These are phyloP conservation scores for Rubroshorea leprosula DNA, from an alignment of 345 rosid genomes.

Conservation along the genomic window DNA sequence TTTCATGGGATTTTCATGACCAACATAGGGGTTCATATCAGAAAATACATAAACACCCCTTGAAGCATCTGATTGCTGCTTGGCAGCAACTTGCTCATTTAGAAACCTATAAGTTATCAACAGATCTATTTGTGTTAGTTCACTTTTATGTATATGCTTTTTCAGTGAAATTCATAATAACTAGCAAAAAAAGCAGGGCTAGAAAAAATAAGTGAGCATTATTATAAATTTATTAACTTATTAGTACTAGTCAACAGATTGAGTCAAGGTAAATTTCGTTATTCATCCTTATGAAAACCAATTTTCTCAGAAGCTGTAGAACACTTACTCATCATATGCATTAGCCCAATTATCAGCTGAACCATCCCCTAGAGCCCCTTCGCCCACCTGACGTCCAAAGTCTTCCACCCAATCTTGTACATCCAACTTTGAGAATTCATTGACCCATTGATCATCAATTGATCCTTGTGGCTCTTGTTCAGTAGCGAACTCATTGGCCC, in stretches of 20 bases:
- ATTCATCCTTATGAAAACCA: not conserved
- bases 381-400: conserved; percentile 65
- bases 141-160: too few relatives aligned
- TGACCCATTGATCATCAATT: conserved; percentile 80
- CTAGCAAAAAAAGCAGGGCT: too few relatives aligned
- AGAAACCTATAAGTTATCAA: conserved; percentile 53
- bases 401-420: conserved; percentile 94
- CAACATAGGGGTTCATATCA: conserved; percentile 98
- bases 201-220: not conserved
- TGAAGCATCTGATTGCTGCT: conserved; percentile 54
- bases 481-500: conserved; percentile 81
- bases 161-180: too few relatives aligned
- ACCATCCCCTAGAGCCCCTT: conserved; percentile 58
- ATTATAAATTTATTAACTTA: too few relatives aligned
- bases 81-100: conserved; percentile 61
- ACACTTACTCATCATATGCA: conserved; percentile 90
- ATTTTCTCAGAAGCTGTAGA: conserved; percentile 3
- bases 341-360: conserved; percentile 80
- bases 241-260: not conserved
- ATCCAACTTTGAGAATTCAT: conserved; percentile 92
- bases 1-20: conserved; percentile 91
- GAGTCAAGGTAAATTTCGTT: not conserved
- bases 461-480: conserved; percentile 48
- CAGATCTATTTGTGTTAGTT: not conserved
- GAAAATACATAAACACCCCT: conserved; percentile 95